Conservation (phyloP, 495 filamentous ascomycete genomes). For the Penicillium bialowiezense region DNA sequence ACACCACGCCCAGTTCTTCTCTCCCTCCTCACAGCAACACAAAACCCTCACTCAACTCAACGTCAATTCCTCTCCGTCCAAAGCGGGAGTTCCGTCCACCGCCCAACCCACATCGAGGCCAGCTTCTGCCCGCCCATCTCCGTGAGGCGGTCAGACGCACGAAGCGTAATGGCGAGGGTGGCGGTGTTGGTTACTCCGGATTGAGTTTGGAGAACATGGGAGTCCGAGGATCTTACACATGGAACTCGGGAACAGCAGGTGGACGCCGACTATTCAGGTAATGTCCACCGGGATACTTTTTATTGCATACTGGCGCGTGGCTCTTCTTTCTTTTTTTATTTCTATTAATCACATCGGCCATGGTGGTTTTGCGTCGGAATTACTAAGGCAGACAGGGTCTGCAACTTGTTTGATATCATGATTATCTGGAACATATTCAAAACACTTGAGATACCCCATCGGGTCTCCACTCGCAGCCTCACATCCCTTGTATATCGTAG, state of each 20-base stretch:
- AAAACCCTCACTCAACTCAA: neutral
- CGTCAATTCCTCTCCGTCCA: slow-evolving; percentile 14
- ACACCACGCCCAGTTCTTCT: slow-evolving; percentile 14
- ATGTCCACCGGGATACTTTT: neutral
- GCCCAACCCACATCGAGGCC: slow-evolving; percentile 57
- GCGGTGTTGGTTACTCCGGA: slow-evolving; percentile 70
- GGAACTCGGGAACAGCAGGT: slow-evolving; percentile 45
- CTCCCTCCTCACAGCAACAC: slow-evolving; percentile 4
- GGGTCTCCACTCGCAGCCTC: neutral
- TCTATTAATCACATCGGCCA: neutral
- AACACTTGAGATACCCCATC: neutral
- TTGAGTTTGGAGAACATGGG: slow-evolving; percentile 67
- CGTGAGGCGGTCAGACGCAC: slow-evolving; percentile 74
- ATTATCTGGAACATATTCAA: slow-evolving; percentile 1
- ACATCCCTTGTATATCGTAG: neutral
- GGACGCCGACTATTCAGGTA: slow-evolving; percentile 65
- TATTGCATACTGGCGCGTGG: slow-evolving; percentile 11
- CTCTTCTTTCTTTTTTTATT: neutral
- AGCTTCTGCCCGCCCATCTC: slow-evolving; percentile 77
- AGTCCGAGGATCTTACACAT: slow-evolving; percentile 60
- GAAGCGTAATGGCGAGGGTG: slow-evolving; percentile 61
- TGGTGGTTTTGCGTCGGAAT: slow-evolving; percentile 1
- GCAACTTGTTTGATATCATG: slow-evolving; percentile 1
- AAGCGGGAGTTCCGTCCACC: slow-evolving; percentile 30
- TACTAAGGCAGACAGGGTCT: slow-evolving; percentile 6